phyloP scores from a whole-genome alignment of 2,329 filamentous ascomycete species.

The Orbilia javanica region DNA sequence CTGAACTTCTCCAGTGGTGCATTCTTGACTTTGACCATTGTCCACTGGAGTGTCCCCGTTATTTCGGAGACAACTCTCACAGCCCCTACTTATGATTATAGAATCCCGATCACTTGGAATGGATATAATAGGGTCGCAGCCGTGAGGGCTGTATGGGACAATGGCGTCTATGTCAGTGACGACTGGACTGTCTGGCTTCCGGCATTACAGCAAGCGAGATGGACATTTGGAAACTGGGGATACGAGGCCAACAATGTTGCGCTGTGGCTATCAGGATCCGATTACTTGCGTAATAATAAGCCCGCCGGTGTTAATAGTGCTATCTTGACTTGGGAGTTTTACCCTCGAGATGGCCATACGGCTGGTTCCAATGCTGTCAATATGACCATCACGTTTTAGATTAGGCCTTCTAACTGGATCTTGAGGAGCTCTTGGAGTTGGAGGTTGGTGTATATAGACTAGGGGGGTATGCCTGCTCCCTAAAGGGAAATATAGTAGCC shows the following conservation, averaged over 20 bases:
- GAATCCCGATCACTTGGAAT: conserved; percentile 67
- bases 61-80: conserved; percentile 62
- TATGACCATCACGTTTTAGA: conserved; percentile 32
- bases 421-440: background rate
- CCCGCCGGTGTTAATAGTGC: conserved; percentile 39
- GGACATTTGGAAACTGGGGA: conserved; percentile 61
- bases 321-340: conserved; percentile 45
- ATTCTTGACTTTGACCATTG: conserved; percentile 67
- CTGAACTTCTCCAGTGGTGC: conserved; percentile 70
- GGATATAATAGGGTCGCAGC: conserved; percentile 69
- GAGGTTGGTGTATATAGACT: background rate
- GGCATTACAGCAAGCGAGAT: conserved; percentile 68
- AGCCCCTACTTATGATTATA: conserved; percentile 66
- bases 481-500: background rate
- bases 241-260: conserved; percentile 51
- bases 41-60: conserved; percentile 70
- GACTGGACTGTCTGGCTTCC: conserved; percentile 71
- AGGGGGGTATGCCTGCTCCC: too few species aligned
- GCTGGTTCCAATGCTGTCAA: conserved; percentile 41
- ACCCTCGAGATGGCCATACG: conserved; percentile 29
- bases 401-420: background rate
- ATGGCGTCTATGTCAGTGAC: conserved; percentile 70
- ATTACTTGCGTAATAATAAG: conserved; percentile 51
- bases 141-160: conserved; percentile 69
- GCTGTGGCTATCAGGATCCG: conserved; percentile 14